Evolutionary conservation across 768 basidiomycete species (phyloP).

Genomic region (Suillus spraguei): DNA sequence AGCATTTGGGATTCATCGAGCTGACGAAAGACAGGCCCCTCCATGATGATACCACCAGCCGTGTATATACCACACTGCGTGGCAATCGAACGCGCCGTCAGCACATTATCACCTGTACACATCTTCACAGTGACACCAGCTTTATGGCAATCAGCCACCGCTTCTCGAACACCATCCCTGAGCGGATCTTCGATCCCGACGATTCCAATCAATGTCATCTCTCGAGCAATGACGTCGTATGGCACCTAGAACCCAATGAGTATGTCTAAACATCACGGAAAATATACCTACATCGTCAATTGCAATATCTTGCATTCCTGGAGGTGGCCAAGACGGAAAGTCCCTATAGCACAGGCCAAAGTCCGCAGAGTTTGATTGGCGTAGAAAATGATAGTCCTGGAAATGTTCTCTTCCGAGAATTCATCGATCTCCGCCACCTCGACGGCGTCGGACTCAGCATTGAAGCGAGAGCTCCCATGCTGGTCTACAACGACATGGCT

Average conservation of each 20-base stretch:
- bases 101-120: constrained; percentile 97
- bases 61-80: constrained; percentile 95
- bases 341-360: constrained; percentile 95
- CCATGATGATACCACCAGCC: constrained; percentile 95
- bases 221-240: constrained; percentile 66
- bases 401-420: constrained; percentile 78
- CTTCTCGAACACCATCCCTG: constrained; percentile 84
- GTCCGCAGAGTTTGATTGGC: constrained; percentile 96
- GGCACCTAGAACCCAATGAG: constrained; percentile 48
- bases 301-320: constrained; percentile 38
- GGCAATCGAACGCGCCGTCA: constrained; percentile 96
- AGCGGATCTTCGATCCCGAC: constrained; percentile 97
- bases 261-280: constrained; percentile 10
- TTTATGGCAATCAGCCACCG: constrained; percentile 82
- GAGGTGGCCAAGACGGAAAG: constrained; percentile 84
- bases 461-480: constrained; percentile 19
- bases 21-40: constrained; percentile 90
- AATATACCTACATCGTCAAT: constrained; percentile 54
- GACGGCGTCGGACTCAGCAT: constrained; percentile 36
- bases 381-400: constrained; percentile 94
- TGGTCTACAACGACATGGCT: constrained; percentile 68
- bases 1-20: constrained; percentile 70
- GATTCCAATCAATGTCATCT: constrained; percentile 87
- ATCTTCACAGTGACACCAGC: constrained; percentile 96
- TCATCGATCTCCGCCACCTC: constrained; percentile 65